phyloP scores from a whole-genome alignment of 805 yeast genomes.

The Priceomyces fermenticarens region DNA sequence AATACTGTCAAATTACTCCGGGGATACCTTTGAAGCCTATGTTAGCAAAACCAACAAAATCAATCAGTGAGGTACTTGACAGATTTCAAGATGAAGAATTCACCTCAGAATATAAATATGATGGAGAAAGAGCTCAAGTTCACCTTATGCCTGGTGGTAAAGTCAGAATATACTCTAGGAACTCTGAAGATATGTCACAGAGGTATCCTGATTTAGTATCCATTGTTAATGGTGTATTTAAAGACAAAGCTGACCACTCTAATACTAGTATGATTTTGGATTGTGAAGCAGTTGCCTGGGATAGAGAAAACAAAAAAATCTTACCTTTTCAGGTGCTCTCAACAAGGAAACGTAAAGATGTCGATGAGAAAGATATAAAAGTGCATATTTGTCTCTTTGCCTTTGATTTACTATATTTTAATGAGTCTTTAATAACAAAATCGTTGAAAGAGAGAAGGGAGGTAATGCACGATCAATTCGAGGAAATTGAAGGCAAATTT shows the following conservation, averaged over 20 bases:
- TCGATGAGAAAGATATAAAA: constrained; percentile 79
- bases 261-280: constrained; percentile 69
- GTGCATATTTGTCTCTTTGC: constrained; percentile 92
- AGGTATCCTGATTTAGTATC: constrained; percentile 87
- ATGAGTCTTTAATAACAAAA: constrained; percentile 67
- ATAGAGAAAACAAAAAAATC: constrained; percentile 68
- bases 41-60: constrained; percentile 97
- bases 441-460: constrained; percentile 71
- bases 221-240: constrained; percentile 59
- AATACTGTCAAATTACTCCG: constrained; percentile 74
- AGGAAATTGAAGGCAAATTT: constrained; percentile 70
- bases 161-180: constrained; percentile 82
- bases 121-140: constrained; percentile 96
- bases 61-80: constrained; percentile 88
- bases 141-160: constrained; percentile 67
- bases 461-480: constrained; percentile 53
- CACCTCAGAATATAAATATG: constrained; percentile 96
- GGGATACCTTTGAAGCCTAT: constrained; percentile 96
- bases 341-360: constrained; percentile 93
- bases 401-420: constrained; percentile 76
- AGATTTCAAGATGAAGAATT: constrained; percentile 80
- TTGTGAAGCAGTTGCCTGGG: constrained; percentile 99
- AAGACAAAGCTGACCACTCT: constrained; percentile 19
- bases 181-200: constrained; percentile 95
- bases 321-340: constrained; percentile 91